A percentile compares a stretch with the other conserved stretches of the same genome.
Evolutionary conservation across 345 rosid species (phyloP).

Genomic region (Arabidopsis suecica): DNA sequence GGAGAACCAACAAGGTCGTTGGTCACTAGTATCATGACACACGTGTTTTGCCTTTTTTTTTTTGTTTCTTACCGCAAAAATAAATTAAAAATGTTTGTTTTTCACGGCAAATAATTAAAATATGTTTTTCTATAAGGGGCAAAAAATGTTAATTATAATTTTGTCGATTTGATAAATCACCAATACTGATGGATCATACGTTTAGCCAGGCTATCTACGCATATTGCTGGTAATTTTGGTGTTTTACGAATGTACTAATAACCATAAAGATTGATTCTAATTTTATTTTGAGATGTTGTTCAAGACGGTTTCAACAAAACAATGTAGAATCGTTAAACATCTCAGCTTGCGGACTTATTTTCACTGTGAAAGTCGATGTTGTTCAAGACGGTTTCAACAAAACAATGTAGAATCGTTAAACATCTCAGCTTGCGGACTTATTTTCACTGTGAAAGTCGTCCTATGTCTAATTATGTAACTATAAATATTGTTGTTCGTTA

Average conservation of each 20-base stretch:
- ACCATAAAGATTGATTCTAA: too few relatives aligned
- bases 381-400: too few relatives aligned
- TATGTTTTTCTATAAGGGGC: too few relatives aligned
- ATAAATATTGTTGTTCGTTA: too few relatives aligned
- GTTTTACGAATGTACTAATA: not conserved
- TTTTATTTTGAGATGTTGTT: too few relatives aligned
- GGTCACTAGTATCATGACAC: constrained; percentile 15
- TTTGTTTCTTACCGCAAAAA: not conserved
- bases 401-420: too few relatives aligned
- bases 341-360: not conserved
- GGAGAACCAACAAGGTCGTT: constrained; percentile 15
- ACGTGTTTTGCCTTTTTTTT: not conserved
- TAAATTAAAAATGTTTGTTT: not conserved
- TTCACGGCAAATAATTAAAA: not conserved
- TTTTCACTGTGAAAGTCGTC: too few relatives aligned
- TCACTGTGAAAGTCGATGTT: too few relatives aligned
- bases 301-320: too few relatives aligned
- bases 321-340: too few relatives aligned
- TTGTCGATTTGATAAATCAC: not conserved
- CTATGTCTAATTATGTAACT: too few relatives aligned
- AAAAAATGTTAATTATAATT: not conserved
- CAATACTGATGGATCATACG: not conserved
- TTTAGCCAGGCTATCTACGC: not conserved
- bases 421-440: not conserved
- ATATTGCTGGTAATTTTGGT: not conserved